phyloP scores from a whole-genome alignment of 2,329 filamentous ascomycete genomes.

The Trichoderma cornu-damae region DNA sequence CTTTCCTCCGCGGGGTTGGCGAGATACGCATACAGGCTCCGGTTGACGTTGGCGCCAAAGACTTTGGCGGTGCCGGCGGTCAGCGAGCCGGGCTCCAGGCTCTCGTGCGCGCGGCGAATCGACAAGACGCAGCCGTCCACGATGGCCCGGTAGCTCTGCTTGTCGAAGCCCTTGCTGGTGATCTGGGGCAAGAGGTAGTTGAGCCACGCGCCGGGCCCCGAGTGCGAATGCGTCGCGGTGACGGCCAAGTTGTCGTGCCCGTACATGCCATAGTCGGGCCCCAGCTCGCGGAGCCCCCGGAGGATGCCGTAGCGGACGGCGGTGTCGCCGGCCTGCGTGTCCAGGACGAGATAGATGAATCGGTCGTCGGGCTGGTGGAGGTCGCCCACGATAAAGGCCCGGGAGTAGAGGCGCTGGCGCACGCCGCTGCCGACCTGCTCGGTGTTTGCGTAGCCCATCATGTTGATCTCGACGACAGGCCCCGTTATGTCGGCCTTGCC shows the following conservation, averaged over 20 bases:
- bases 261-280: constrained; percentile 64
- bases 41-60: constrained; percentile 70
- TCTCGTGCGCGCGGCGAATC: constrained; percentile 70
- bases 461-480: constrained; percentile 80
- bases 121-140: constrained; percentile 78
- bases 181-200: constrained; percentile 90
- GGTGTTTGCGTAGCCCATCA: constrained; percentile 82
- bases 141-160: constrained; percentile 79
- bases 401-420: constrained; percentile 77
- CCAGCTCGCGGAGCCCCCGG: constrained; percentile 61
- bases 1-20: constrained; percentile 74
- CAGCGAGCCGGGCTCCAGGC: constrained; percentile 52
- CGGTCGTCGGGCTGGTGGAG: constrained; percentile 59
- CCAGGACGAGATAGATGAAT: constrained; percentile 82
- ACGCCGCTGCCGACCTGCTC: constrained; percentile 77
- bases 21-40: constrained; percentile 78
- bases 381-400: constrained; percentile 80
- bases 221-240: constrained; percentile 85
- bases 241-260: constrained; percentile 77
- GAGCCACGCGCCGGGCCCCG: constrained; percentile 83
- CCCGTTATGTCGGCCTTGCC: constrained; percentile 55
- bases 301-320: constrained; percentile 80
- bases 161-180: constrained; percentile 78
- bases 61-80: constrained; percentile 59
- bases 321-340: constrained; percentile 80